Evolutionary conservation across 108 stramenopile genomes (phyloP), one percentile per base, ranked within the genome.

Genomic region (Skeletonema marinoi): DNA sequence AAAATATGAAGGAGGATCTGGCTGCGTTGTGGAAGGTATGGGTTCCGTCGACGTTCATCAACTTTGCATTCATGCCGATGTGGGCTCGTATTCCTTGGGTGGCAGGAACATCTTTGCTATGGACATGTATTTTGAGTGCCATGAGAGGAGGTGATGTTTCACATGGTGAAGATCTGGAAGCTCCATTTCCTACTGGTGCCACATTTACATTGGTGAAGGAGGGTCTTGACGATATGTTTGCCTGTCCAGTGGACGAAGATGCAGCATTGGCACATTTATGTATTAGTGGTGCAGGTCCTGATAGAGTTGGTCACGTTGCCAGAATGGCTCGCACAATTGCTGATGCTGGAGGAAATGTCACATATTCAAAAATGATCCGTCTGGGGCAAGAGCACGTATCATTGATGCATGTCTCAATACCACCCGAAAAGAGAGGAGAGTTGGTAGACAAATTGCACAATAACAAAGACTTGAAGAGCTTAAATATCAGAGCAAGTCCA

Each of bases 21-120:
- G 12, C 84, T 16, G 96, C 92, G 3, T 62, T 93, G 17, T 93
- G 95, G 92, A 93, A 91, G 59, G 78, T 96, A 29, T 96, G 96
- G 96, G 89, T 96, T 6, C 96, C 96, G 8, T 81, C 83, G 19
- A 94, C 90, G 30, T 46, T 90, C 7, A 29, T 93, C 32, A 96
- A 96, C 68, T 96, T 96, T 90, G 87, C 91, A n/a, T 96, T 96
- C 73, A 92, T 92, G 91, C 96, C 96, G 29, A 94, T 96, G 93
- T 92, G 91, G 80, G 73, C 81, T 13, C 86, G 96, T 46, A 91
- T 96, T 75, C 93, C 93, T 25, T 91, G 82, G 77, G 91, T 90
- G 13, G 96, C 96, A 0, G 86, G 78, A n/a, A 90, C 90, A 4
- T 93, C 92, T 4, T 60, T 94, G 33, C 41, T 94, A 9, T 96